Base-by-base conservation (phyloP, 1,139 yeast species). In the Eremothecium sinecaudum region DNA sequence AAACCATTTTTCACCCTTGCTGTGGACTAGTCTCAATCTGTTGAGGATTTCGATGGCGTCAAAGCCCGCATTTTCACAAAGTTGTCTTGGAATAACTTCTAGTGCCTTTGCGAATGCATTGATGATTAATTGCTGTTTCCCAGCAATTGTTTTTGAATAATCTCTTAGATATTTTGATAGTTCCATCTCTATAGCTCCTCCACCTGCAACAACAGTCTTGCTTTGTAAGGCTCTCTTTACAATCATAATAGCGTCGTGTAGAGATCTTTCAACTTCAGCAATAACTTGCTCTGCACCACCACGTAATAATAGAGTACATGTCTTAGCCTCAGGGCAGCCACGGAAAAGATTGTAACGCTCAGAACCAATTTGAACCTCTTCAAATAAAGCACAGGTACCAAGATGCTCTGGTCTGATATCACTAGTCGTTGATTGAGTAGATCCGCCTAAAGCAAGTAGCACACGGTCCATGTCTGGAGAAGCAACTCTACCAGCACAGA, bases 111-210 rank as follows among this genome's bases (percentile, higher is more conserved):
- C 98, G 63, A 77, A 90, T 9, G 95, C 95, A 38, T 79, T 76
- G 42, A 90, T 80, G 40, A 90, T 75, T 46, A 90, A 66, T 64
- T 90, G 99, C 60, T 87, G 96, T 62, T 90, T 90, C 30, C 98
- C 98, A 14, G 95, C 84, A 51, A 90, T 81, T 9, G 86, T 73
- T 53, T 79, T 78, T 14, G 96, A 79, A 53, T 77, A 74, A 48
- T 84, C 96, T 52, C 98, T 74, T 48, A 92, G 70, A 56, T 80
- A 75, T 56, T 77, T 83, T 27, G 97, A 86, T 32, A 92, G 58
- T 58, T 90, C 97, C 98, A 90, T 92, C 61, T 90, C 98, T 45
- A 87, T 81, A 30, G 99, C 99, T 43, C 99, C 99, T 45, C 99
- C 99, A 40, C 99, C 99, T 11, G 95, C 97, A 41, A 90, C 98